These are phyloP conservation scores for Nelumbo lutea DNA, from an alignment of 164 flowering plant species.

Conservation along the genomic window DNA sequence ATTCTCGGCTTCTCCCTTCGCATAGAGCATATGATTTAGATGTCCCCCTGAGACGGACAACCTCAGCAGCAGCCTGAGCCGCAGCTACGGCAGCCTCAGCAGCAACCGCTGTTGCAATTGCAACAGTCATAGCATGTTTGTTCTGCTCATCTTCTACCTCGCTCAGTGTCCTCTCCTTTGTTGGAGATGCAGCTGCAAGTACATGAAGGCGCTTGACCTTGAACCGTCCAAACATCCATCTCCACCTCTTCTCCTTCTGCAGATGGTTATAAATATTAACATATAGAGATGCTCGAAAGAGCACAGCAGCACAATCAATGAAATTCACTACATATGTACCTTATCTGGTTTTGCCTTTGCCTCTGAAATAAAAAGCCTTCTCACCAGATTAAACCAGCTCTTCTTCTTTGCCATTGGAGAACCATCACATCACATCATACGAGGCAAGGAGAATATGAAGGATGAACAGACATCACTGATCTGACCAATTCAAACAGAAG, in stretches of 20 bases:
- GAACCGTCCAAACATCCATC: conserved; percentile 39
- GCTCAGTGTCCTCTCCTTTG: conserved; percentile 23
- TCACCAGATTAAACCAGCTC: conserved; percentile 53
- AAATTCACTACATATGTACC: conserved; percentile 23
- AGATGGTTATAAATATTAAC: not conserved
- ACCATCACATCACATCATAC: conserved; percentile 12
- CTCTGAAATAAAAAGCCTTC: conserved; percentile 45
- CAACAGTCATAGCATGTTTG: conserved; percentile 66
- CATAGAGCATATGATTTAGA: conserved; percentile 17
- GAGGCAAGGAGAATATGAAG: not conserved
- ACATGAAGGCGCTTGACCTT: conserved; percentile 34
- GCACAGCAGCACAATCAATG: not conserved
- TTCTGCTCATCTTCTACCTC: conserved; percentile 66
- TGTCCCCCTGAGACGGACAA: conserved; percentile 45
- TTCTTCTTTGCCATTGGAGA: conserved; percentile 51
- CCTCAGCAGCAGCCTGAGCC: conserved; percentile 78
- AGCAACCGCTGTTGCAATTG: conserved; percentile 74
- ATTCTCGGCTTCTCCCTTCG: conserved; percentile 16
- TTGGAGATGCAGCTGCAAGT: conserved; percentile 27
- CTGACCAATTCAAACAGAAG: not conserved
- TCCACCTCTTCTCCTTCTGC: conserved; percentile 39
- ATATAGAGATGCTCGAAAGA: not conserved
- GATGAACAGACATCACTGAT: not conserved
- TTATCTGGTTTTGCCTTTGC: conserved; percentile 32
- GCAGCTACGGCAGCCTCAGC: conserved; percentile 86